These are phyloP conservation scores for Globisporangium sylvaticum DNA, from an alignment of 352 stramenopile species.

Conservation along the genomic window DNA sequence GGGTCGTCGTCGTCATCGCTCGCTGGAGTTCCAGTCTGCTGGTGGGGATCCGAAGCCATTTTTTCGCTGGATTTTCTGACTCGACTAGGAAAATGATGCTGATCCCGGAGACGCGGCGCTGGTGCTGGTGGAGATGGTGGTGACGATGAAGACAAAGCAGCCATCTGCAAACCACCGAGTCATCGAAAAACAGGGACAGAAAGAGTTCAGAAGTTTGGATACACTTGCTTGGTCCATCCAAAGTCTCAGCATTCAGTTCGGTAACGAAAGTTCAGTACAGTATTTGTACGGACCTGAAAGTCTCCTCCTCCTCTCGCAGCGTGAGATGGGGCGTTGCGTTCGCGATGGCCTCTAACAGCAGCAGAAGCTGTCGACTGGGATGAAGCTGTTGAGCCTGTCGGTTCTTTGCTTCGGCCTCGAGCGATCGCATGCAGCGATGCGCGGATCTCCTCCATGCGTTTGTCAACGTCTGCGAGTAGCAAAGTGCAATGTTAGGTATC, in stretches of 20 bases:
- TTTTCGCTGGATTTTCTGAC: constrained; percentile 9
- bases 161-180: not conserved
- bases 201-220: constrained; percentile 5
- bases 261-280: not conserved
- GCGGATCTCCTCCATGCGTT: constrained; percentile 70
- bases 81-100: not conserved
- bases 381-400: not conserved
- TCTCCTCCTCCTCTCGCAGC: not conserved
- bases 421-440: constrained; percentile 56
- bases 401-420: constrained; percentile 18
- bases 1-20: not conserved
- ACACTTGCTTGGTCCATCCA: not conserved
- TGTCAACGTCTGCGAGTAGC: constrained; percentile 49
- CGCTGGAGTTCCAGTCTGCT: too few relatives aligned
- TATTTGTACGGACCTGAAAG: not conserved
- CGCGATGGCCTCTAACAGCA: not conserved
- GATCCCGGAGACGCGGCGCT: too few relatives aligned
- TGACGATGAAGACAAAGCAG: not conserved
- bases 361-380: not conserved
- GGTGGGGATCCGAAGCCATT: not conserved
- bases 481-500: not conserved
- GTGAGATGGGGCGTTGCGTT: not conserved
- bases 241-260: not conserved
- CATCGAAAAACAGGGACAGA: not conserved
- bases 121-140: not conserved